Conservation (phyloP, 1,284 basidiomycete genomes). For the Cystobasidiaceae sp. region DNA sequence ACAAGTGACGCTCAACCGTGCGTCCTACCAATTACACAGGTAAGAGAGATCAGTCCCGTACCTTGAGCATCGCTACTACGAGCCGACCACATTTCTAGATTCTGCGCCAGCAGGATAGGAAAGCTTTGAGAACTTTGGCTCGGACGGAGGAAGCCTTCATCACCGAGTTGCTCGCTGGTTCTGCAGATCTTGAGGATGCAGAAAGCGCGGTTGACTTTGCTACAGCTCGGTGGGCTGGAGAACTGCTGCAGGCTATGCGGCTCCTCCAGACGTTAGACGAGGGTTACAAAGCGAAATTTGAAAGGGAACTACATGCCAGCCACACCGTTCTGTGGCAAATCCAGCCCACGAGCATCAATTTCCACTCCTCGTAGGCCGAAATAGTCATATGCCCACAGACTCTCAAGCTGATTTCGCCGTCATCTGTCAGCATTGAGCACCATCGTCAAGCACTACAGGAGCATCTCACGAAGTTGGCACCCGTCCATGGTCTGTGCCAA, state of each 20-base stretch:
- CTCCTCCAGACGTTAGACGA: neutral
- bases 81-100: conserved; percentile 52
- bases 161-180: conserved; percentile 21
- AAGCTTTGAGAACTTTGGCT: conserved; percentile 58
- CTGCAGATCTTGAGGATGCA: neutral
- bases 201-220: conserved; percentile 60
- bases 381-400: neutral
- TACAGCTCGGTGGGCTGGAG: conserved; percentile 66
- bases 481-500: conserved; percentile 63
- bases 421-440: neutral
- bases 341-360: neutral
- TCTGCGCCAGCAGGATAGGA: conserved; percentile 53
- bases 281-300: conserved; percentile 23
- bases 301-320: neutral
- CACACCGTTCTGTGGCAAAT: conserved; percentile 20
- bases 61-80: neutral
- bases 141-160: conserved; percentile 59
- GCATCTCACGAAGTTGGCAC: conserved; percentile 67
- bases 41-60: neutral
- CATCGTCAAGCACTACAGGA: conserved; percentile 53
- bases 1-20: neutral
- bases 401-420: neutral
- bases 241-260: conserved; percentile 58
- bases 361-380: conserved; percentile 4
- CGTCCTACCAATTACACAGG: neutral